Base-by-base conservation (phyloP, 768 basidiomycete genomes). In the Trametes cinnabarina region DNA sequence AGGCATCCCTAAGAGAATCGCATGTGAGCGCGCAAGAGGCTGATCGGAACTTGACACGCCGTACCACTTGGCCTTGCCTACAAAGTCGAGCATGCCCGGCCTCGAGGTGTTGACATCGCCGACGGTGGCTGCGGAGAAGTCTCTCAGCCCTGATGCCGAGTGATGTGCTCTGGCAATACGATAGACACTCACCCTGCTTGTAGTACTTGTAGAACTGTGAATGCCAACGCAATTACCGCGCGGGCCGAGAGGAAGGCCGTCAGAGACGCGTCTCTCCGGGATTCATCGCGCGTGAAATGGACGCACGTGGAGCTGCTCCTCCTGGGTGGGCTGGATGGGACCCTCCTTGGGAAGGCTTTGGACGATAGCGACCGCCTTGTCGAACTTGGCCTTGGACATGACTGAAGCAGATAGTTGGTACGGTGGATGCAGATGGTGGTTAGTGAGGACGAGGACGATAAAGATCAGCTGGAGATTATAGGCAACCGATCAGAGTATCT, bases 61-160 rank as follows among this genome's bases (percentile, higher is more conserved):
- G 63, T 74, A 93, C 93, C 94, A 96, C 79, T 98, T 98, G 63
- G 85, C 87, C 75, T 90, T 94, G 63, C 88, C 95, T 20, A 76
- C 74, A 68, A 97, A 95, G 71, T 96, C 92, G 37, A 97, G 69
- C 75, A 94, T 57, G 42, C 92, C 91, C 42, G 90, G 90, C 23
- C 81, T 75, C 23, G 71, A 0, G 50, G 76, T 85, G 70, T 80
- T 87, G 64, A 81, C 79, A 71, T 95, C 87, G 49, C 94, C 94
- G 35, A 83, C 68, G 7, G 79, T 92, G 43, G 83, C 93, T 94
- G 58, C 50, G 55, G 9, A 53, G 47, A 23, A 26, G 28, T 20
- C 32, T 14, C 11, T 47, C 32, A 26, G 20, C 44, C 30, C 56
- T 35, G 44, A 40, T 34, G 52, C 43, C 37, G 57, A 39, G 51